Conservation (phyloP, 1,284 basidiomycete genomes). For the Fomitopsis pinicola region DNA sequence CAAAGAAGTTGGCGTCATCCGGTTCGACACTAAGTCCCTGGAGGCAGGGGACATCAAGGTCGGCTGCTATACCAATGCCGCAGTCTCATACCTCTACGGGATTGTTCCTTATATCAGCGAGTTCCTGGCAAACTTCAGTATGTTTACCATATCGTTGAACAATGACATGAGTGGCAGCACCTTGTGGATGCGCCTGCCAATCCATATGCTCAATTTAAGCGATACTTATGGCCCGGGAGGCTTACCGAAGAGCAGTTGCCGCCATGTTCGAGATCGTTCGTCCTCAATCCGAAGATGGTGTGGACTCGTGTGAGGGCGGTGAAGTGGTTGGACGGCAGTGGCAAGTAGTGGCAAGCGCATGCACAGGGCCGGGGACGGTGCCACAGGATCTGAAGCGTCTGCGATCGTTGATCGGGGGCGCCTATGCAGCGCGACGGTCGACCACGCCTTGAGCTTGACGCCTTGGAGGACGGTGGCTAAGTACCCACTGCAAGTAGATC, state of each 20-base stretch:
- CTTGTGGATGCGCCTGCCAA: slow-evolving; percentile 63
- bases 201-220: neutral
- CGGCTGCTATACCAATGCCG: neutral
- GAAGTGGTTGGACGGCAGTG: neutral
- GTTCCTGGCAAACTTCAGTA: slow-evolving; percentile 44
- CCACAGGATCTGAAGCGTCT: neutral
- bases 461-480: too few species aligned
- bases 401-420: neutral
- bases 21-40: slow-evolving; percentile 62
- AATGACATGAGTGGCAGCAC: slow-evolving; percentile 30
- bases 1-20: slow-evolving; percentile 69
- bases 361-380: too few species aligned
- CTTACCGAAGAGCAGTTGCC: slow-evolving; percentile 50
- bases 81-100: slow-evolving; percentile 52
- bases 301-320: neutral
- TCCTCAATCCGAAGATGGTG: neutral
- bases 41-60: neutral
- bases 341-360: neutral
- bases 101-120: slow-evolving; percentile 51
- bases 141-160: slow-evolving; percentile 1
- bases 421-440: neutral
- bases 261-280: slow-evolving; percentile 29
- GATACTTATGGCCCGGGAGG: neutral
- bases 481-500: too few species aligned
- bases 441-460: neutral